Evolutionary conservation across 78 protist species (phyloP).

Genomic region (Dictyostelium firmibasis): DNA sequence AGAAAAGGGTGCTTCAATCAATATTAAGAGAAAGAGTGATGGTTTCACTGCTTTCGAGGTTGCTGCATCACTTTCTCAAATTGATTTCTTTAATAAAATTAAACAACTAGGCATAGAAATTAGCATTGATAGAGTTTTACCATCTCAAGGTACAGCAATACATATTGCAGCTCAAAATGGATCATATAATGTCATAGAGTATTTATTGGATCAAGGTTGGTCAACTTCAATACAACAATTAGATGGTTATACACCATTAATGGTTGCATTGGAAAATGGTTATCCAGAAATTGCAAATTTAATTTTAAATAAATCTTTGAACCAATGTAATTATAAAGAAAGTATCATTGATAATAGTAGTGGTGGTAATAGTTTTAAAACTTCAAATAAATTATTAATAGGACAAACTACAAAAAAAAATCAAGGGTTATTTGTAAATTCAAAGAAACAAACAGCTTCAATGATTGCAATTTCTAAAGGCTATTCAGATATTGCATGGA

Average conservation of each 20-base stretch:
- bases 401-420: not conserved
- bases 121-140: not conserved
- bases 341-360: not conserved
- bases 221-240: slow-evolving; percentile 30
- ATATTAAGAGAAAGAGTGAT: not conserved
- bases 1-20: not conserved
- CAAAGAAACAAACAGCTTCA: slow-evolving; percentile 10
- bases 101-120: not conserved
- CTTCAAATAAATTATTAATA: not conserved
- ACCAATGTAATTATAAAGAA: not conserved
- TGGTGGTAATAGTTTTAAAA: not conserved
- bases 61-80: not conserved
- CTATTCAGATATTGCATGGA: slow-evolving; percentile 36
- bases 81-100: not conserved
- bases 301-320: not conserved
- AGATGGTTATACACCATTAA: slow-evolving; percentile 28
- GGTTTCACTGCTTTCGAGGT: slow-evolving; percentile 7
- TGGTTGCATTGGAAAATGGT: slow-evolving; percentile 13
- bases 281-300: slow-evolving; percentile 43
- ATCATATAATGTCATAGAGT: not conserved
- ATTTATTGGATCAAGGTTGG: not conserved
- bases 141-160: slow-evolving; percentile 22
- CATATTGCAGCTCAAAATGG: slow-evolving; percentile 30
- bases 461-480: slow-evolving; percentile 43
- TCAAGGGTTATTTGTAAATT: not conserved